Evolutionary conservation across 169 alveolate species (phyloP).

Genomic region (Plasmodium relictum): DNA sequence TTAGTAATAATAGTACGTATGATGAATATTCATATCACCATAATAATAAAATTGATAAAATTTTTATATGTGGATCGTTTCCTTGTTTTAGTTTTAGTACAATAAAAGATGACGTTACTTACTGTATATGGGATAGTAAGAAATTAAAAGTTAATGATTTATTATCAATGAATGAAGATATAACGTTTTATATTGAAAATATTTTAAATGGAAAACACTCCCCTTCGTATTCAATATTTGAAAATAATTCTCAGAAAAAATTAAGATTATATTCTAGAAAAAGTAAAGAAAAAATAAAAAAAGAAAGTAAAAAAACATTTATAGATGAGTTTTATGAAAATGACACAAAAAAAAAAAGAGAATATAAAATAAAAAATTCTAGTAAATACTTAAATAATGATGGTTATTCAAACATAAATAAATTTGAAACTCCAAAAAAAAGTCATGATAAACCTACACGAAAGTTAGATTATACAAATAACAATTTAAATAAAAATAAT

Average conservation of each 20-base stretch:
- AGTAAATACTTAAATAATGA: conserved; percentile 56
- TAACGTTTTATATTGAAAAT: conserved; percentile 40
- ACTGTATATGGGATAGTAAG: conserved; percentile 75
- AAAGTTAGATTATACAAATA: conserved; percentile 11
- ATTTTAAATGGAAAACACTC: conserved; percentile 75
- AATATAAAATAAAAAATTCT: conserved; percentile 73
- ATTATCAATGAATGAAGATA: conserved; percentile 32
- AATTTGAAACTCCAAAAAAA: conserved; percentile 50
- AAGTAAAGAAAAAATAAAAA: conserved; percentile 44
- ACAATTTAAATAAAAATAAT: conserved; percentile 42
- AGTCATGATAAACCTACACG: conserved; percentile 12
- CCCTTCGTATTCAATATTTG: conserved; percentile 68
- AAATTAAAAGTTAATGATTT: conserved; percentile 72
- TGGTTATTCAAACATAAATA: conserved; percentile 15
- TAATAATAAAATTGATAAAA: conserved; percentile 77
- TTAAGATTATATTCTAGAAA: conserved; percentile 23
- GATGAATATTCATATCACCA: conserved; percentile 54
- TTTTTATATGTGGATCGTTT: conserved; percentile 63
- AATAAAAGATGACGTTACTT: conserved; percentile 55
- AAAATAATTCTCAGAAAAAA: conserved; percentile 73
- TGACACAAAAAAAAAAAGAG: conserved; percentile 25
- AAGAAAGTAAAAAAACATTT: conserved; percentile 12
- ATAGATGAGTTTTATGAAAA: conserved; percentile 7
- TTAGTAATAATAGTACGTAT: conserved; percentile 3
- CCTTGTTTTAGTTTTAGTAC: conserved; percentile 72